Conservation (phyloP, 2,329 filamentous ascomycete species). For the Corynespora cassiicola region DNA sequence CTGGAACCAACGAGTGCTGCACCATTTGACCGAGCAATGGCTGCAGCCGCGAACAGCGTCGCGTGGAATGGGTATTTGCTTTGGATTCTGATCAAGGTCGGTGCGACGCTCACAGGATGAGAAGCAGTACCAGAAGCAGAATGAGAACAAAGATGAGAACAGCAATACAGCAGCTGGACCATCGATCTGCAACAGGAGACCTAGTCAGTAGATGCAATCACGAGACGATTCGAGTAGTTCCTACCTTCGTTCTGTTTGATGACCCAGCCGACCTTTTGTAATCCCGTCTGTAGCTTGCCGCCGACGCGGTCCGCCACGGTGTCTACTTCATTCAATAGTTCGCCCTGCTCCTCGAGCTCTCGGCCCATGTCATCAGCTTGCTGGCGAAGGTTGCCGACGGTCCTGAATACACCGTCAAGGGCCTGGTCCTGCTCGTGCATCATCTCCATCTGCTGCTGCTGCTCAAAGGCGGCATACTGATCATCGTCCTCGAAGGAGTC, state of each 20-base stretch:
- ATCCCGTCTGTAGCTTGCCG: conserved; percentile 81
- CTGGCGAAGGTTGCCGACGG: conserved; percentile 85
- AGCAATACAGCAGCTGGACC: conserved; percentile 89
- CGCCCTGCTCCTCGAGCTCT: conserved; percentile 92
- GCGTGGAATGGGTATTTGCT: too few relatives aligned
- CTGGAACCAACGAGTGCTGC: too few relatives aligned
- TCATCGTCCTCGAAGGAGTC: conserved; percentile 63
- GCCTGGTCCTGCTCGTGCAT: conserved; percentile 95
- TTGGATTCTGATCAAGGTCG: too few relatives aligned
- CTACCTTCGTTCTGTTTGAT: conserved; percentile 89
- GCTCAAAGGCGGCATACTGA: conserved; percentile 83
- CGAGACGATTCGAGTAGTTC: conserved; percentile 9
- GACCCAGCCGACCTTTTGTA: conserved; percentile 85
- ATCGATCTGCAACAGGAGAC: conserved; percentile 59
- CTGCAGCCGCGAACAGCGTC: too few relatives aligned
- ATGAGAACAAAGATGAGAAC: conserved; percentile 89
- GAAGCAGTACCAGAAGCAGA: conserved; percentile 80
- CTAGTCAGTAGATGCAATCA: background rate
- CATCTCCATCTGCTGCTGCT: conserved; percentile 87
- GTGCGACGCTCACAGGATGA: conserved; percentile 66
- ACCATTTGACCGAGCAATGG: too few relatives aligned
- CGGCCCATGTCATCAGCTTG: conserved; percentile 97
- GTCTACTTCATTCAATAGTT: conserved; percentile 87
- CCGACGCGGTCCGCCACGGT: conserved; percentile 85
- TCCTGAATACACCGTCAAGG: conserved; percentile 89